These are phyloP conservation scores for Podosphaera aphanis DNA, from an alignment of 2,329 filamentous ascomycete genomes.

Conservation along the genomic window DNA sequence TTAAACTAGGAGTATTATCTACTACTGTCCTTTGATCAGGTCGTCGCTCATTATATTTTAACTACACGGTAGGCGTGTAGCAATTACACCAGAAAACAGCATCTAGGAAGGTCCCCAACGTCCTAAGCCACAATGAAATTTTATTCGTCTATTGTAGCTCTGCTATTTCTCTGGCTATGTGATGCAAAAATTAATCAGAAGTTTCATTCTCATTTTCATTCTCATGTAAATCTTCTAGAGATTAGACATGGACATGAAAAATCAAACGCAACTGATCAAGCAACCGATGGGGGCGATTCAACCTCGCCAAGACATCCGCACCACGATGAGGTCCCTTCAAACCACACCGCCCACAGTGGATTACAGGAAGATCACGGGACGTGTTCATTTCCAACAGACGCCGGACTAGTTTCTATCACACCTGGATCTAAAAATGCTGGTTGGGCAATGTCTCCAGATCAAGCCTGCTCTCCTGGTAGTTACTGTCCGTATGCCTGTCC, in stretches of 20 bases:
- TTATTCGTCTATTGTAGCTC: neutral
- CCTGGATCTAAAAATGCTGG: constrained; percentile 41
- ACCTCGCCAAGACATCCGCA: neutral
- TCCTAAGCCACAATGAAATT: neutral
- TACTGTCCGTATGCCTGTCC: constrained; percentile 63
- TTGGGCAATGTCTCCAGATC: constrained; percentile 61
- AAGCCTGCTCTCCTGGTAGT: constrained; percentile 38
- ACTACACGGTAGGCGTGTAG: neutral
- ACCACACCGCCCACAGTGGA: neutral
- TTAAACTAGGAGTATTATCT: neutral
- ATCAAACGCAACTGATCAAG: neutral
- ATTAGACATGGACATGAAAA: neutral
- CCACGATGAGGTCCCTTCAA: neutral
- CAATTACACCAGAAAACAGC: neutral
- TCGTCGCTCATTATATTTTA: neutral
- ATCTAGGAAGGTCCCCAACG: neutral
- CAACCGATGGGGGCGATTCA: neutral
- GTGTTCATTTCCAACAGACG: constrained; percentile 43
- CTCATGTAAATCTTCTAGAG: neutral
- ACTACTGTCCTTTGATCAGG: too few species aligned
- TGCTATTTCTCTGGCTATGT: neutral
- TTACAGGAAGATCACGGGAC: constrained; percentile 8
- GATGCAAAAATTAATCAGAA: neutral
- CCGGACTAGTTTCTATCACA: constrained; percentile 44
- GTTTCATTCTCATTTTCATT: neutral